phyloP scores from a whole-genome alignment of 257 asterid genomes.

The Galeopsis tetrahit region DNA sequence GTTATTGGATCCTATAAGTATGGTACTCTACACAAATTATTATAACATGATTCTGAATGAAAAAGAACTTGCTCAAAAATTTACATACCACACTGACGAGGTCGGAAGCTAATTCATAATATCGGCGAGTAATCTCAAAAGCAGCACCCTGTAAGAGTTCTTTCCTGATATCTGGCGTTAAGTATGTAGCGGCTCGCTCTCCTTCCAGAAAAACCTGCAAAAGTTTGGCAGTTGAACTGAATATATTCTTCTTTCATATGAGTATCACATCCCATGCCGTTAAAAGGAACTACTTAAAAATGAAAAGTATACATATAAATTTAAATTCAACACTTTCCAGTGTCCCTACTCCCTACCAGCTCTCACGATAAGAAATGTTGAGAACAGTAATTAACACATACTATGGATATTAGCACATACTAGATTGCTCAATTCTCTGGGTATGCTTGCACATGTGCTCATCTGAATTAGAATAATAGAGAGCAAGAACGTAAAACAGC shows the following conservation, averaged over 20 bases:
- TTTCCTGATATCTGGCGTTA: constrained; percentile 59
- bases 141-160: constrained; percentile 80
- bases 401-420: background rate
- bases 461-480: background rate
- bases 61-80: constrained; percentile 22
- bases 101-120: constrained; percentile 80
- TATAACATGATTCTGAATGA: constrained; percentile 17
- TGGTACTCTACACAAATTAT: constrained; percentile 18
- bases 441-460: background rate
- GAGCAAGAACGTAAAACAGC: background rate
- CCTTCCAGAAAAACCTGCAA: constrained; percentile 85
- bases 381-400: background rate
- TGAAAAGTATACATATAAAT: background rate
- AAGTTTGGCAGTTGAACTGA: constrained; percentile 15
- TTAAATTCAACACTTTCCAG: background rate
- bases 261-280: background rate
- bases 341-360: constrained; percentile 15
- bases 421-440: background rate
- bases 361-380: background rate
- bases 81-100: constrained; percentile 78
- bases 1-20: constrained; percentile 5
- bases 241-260: background rate
- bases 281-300: background rate
- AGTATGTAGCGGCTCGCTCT: constrained; percentile 65
- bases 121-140: constrained; percentile 73